Conservation (phyloP, 2,329 filamentous ascomycete species). For the Bipolaris oryzae region DNA sequence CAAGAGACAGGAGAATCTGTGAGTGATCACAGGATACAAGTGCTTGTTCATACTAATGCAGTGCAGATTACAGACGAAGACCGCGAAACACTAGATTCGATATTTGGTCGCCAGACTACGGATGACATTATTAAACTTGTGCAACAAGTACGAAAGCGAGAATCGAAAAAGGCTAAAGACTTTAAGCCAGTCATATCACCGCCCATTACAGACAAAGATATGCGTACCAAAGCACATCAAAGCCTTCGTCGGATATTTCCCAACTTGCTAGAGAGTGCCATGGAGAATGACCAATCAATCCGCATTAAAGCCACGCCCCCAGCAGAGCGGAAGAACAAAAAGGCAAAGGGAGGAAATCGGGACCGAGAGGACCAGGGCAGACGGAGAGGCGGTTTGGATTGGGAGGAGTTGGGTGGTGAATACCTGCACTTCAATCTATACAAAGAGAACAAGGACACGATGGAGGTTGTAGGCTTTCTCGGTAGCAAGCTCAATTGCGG, state of each 20-base stretch:
- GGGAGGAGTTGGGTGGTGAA: slow-evolving; percentile 74
- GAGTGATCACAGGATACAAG: slow-evolving; percentile 2
- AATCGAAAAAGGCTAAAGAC: slow-evolving; percentile 61
- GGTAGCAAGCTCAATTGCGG: slow-evolving; percentile 73
- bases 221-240: slow-evolving; percentile 68
- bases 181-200: slow-evolving; percentile 61
- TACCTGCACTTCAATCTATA: slow-evolving; percentile 91
- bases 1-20: slow-evolving; percentile 25
- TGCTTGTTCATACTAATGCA: slow-evolving; percentile 12
- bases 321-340: slow-evolving; percentile 44
- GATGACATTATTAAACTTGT: slow-evolving; percentile 62
- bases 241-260: slow-evolving; percentile 77
- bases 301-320: slow-evolving; percentile 59
- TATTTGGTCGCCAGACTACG: slow-evolving; percentile 60
- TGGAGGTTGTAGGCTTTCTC: slow-evolving; percentile 83
- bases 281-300: slow-evolving; percentile 72
- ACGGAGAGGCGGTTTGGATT: slow-evolving; percentile 53
- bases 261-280: slow-evolving; percentile 77
- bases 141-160: slow-evolving; percentile 58
- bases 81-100: slow-evolving; percentile 44
- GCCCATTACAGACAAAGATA: slow-evolving; percentile 64
- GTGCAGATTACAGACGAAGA: slow-evolving; percentile 48
- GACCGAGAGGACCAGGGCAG: slow-evolving; percentile 31
- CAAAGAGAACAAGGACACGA: slow-evolving; percentile 97
- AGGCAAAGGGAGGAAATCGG: slow-evolving; percentile 28